phyloP scores from a whole-genome alignment of 805 yeast genomes.

The Candida ulmi region DNA sequence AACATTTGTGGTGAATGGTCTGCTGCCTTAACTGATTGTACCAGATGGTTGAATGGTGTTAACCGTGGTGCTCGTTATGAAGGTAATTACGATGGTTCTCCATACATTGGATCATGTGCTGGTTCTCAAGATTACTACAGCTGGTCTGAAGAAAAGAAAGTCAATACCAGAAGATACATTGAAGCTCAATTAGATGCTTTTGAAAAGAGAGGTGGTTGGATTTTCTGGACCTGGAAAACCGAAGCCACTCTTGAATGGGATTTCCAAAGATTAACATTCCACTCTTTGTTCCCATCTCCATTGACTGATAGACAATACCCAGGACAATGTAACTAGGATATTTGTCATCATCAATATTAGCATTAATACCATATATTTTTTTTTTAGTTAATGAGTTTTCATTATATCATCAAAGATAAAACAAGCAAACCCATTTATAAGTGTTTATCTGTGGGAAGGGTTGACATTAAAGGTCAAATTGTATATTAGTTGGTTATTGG shows the following conservation, averaged over 20 bases:
- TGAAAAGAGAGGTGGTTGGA: constrained; percentile 78
- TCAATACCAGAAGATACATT: constrained; percentile 58
- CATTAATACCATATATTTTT: too few species aligned
- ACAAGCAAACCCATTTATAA: too few species aligned
- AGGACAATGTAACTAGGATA: constrained; percentile 47
- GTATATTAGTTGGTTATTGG: too few species aligned
- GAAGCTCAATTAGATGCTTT: constrained; percentile 91
- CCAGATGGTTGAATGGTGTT: constrained; percentile 64
- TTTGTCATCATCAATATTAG: background rate
- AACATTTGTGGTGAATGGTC: constrained; percentile 82
- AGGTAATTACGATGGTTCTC: constrained; percentile 43
- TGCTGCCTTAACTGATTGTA: constrained; percentile 68
- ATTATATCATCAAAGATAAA: too few species aligned
- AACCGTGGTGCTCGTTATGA: constrained; percentile 78
- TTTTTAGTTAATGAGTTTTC: too few species aligned
- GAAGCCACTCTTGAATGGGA: constrained; percentile 87
- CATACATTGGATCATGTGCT: constrained; percentile 58
- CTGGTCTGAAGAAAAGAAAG: constrained; percentile 57
- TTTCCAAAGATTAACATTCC: constrained; percentile 48
- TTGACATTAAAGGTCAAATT: too few species aligned
- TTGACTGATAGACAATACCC: constrained; percentile 61
- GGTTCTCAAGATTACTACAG: constrained; percentile 37
- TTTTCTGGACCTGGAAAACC: constrained; percentile 92
- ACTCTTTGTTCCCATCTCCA: constrained; percentile 79
- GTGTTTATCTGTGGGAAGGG: too few species aligned